phyloP scores from a whole-genome alignment of 2,329 filamentous ascomycete species.

The Xylariaceae sp. region DNA sequence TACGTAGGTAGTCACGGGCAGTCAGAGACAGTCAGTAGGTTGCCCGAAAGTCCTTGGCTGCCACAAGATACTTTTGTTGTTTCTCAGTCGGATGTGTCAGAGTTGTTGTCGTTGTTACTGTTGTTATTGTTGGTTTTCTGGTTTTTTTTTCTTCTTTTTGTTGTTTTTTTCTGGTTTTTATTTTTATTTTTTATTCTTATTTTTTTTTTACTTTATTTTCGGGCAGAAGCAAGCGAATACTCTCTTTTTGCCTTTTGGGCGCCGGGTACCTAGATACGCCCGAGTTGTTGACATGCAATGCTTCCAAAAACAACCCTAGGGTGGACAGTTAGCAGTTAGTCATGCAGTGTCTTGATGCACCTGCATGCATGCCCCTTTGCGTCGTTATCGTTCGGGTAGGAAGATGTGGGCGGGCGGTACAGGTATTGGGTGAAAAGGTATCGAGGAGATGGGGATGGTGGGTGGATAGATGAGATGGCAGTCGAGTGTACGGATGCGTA shows the following conservation, averaged over 20 bases:
- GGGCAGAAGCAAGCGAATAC: constrained; percentile 25
- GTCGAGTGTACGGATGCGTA: constrained; percentile 3
- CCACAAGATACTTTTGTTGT: constrained; percentile 11
- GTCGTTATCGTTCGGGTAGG: constrained; percentile 36
- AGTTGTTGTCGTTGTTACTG: background rate
- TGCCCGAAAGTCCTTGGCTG: constrained; percentile 7
- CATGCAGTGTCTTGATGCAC: constrained; percentile 35
- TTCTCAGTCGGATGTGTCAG: background rate
- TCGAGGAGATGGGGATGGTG: constrained; percentile 8
- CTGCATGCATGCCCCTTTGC: constrained; percentile 35
- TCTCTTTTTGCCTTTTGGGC: constrained; percentile 19
- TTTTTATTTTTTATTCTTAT: constrained; percentile 1
- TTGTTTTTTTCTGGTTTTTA: background rate
- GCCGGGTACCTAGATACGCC: constrained; percentile 28
- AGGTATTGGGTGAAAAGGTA: background rate
- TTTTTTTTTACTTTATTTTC: constrained; percentile 23
- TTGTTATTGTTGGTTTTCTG: constrained; percentile 8
- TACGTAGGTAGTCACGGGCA: background rate
- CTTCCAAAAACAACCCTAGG: constrained; percentile 24
- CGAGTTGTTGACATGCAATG: constrained; percentile 27
- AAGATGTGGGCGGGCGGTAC: constrained; percentile 24
- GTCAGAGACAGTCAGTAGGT: constrained; percentile 17
- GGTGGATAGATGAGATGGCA: constrained; percentile 10
- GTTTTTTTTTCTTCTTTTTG: background rate
- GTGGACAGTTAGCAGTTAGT: constrained; percentile 20